Percentiles rank a stretch among this genome's conserved stretches.
phyloP scores from a whole-genome alignment of 208 protist species.

The Wallacemonas sp. region DNA sequence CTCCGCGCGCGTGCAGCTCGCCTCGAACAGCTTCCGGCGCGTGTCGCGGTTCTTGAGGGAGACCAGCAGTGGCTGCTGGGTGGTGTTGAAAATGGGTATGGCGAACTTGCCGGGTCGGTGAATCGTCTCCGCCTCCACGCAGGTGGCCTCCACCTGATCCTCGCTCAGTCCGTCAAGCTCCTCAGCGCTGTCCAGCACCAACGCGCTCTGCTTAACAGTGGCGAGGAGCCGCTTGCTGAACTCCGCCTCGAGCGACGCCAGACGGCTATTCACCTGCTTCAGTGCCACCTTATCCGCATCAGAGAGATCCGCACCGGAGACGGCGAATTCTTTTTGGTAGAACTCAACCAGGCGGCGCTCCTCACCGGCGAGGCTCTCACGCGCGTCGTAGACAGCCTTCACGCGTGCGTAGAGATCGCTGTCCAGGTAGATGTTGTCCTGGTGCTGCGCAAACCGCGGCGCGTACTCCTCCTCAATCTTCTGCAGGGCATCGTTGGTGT shows the following conservation, averaged over 20 bases:
- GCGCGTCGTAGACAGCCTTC: constrained; percentile 25
- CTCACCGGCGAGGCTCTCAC: constrained; percentile 28
- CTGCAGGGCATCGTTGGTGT: constrained; percentile 41
- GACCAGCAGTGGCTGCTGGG: constrained; percentile 44
- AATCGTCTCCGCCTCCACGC: constrained; percentile 27
- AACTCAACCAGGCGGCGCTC: constrained; percentile 30
- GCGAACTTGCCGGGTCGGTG: constrained; percentile 42
- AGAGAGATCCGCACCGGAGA: constrained; percentile 31
- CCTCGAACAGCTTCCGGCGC: constrained; percentile 38
- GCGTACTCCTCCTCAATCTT: constrained; percentile 41
- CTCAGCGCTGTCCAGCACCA: constrained; percentile 29
- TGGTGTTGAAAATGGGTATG: constrained; percentile 44
- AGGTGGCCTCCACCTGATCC: constrained; percentile 24
- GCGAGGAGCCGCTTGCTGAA: constrained; percentile 39
- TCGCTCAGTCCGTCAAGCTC: constrained; percentile 41
- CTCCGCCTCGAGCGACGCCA: constrained; percentile 29
- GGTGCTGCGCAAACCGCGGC: constrained; percentile 28
- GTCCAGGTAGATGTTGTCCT: constrained; percentile 47
- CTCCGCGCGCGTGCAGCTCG: constrained; percentile 24
- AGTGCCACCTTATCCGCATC: constrained; percentile 34
- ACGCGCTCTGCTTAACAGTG: constrained; percentile 17
- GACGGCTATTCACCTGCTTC: constrained; percentile 33
- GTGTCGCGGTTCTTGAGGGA: constrained; percentile 33
- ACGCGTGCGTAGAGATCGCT: constrained; percentile 36
- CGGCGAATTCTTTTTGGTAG: constrained; percentile 26